phyloP scores from a whole-genome alignment of 2,329 filamentous ascomycete genomes.

The Lasiodiplodia gonubiensis region DNA sequence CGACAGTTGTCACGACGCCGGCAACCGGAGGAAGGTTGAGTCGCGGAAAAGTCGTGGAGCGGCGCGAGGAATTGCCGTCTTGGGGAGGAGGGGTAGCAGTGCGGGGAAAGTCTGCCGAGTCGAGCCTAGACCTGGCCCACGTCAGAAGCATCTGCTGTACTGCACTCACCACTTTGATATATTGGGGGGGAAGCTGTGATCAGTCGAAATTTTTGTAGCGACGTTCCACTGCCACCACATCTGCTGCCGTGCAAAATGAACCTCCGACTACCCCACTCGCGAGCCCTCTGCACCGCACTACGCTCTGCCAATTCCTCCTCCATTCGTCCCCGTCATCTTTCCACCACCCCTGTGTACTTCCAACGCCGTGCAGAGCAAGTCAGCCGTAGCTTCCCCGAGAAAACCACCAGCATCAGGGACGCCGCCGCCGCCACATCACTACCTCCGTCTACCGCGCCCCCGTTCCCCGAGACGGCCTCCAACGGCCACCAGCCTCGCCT shows the following conservation, averaged over 20 bases:
- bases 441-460: constrained; percentile 1
- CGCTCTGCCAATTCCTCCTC: not conserved
- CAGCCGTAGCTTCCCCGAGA: constrained; percentile 1
- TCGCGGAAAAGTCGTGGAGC: not conserved
- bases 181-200: not conserved
- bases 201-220: not conserved
- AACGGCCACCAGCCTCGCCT: constrained; percentile 20
- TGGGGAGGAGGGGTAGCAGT: constrained; percentile 11
- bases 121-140: not conserved
- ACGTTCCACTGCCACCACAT: not conserved
- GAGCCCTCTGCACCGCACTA: not conserved
- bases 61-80: constrained; percentile 13
- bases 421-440: constrained; percentile 5
- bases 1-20: not conserved
- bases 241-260: not conserved
- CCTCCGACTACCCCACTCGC: not conserved
- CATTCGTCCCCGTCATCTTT: not conserved
- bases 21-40: not conserved
- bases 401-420: not conserved
- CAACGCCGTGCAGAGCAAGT: not conserved
- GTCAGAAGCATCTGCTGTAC: not conserved
- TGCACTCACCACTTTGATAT: too few relatives aligned
- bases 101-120: constrained; percentile 19
- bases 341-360: not conserved
- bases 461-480: not conserved